Evolutionary conservation across 1,284 basidiomycete genomes (phyloP).

Genomic region (Leccinum subatratum): DNA sequence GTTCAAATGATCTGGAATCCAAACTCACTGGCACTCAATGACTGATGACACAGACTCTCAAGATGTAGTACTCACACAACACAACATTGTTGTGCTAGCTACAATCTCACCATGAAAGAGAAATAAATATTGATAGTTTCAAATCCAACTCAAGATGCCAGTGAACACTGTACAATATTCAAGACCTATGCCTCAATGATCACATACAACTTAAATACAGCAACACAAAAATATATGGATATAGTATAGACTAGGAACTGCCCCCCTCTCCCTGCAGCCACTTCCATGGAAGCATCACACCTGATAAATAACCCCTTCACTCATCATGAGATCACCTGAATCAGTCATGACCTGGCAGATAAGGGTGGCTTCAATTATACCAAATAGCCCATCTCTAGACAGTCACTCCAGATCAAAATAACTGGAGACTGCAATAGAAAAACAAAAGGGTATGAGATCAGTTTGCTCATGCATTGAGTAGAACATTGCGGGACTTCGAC

Average conservation of each 20-base stretch:
- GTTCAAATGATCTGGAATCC: too few relatives aligned
- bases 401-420: constrained; percentile 78
- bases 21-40: too few relatives aligned
- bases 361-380: constrained; percentile 72
- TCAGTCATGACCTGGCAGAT: constrained; percentile 78
- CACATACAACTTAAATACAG: background rate
- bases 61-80: too few relatives aligned
- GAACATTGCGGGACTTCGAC: constrained; percentile 16
- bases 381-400: constrained; percentile 65
- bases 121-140: too few relatives aligned
- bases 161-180: too few relatives aligned
- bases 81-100: too few relatives aligned
- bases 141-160: too few relatives aligned
- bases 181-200: too few relatives aligned
- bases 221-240: background rate
- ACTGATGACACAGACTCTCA: too few relatives aligned
- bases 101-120: too few relatives aligned
- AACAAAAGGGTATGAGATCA: constrained; percentile 8
- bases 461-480: background rate
- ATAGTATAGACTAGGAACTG: background rate
- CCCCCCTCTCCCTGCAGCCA: background rate
- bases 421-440: constrained; percentile 48
- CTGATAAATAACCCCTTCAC: constrained; percentile 74
- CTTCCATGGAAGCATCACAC: constrained; percentile 38
- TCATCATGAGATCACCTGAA: constrained; percentile 83